Evolutionary conservation across 2,329 filamentous ascomycete species (phyloP).

Genomic region (Stachybotrys chartarum): DNA sequence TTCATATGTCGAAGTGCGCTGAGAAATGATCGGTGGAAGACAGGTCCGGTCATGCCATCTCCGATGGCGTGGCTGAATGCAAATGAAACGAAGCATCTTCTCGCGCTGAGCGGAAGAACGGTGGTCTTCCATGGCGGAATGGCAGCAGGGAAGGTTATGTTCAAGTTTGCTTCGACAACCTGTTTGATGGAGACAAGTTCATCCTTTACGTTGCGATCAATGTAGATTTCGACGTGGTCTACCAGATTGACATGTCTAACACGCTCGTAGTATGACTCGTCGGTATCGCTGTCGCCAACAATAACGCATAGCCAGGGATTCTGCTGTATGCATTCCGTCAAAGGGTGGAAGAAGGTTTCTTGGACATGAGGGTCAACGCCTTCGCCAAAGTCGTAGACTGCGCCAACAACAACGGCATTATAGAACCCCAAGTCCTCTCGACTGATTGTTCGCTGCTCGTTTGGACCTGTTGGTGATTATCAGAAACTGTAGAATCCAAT

Average conservation of each 20-base stretch:
- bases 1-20: constrained; percentile 2
- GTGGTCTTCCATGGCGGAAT: constrained; percentile 15
- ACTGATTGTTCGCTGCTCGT: constrained; percentile 13
- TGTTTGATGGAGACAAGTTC: constrained; percentile 5
- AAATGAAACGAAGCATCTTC: constrained; percentile 12
- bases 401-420: constrained; percentile 13
- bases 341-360: constrained; percentile 7
- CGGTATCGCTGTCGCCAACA: constrained; percentile 10
- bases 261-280: constrained; percentile 13
- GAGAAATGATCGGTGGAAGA: constrained; percentile 15
- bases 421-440: constrained; percentile 14
- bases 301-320: constrained; percentile 13
- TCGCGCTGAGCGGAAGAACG: constrained; percentile 5
- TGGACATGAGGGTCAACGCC: constrained; percentile 3
- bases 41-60: constrained; percentile 11
- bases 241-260: constrained; percentile 9
- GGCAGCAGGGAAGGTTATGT: constrained; percentile 8
- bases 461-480: constrained; percentile 8
- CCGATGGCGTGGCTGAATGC: constrained; percentile 15
- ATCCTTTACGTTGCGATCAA: neutral
- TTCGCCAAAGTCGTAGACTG: constrained; percentile 8
- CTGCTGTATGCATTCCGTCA: constrained; percentile 10
- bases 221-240: constrained; percentile 10
- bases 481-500: neutral
- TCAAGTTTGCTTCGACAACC: constrained; percentile 7